A percentile compares a stretch with the other conserved stretches of the same genome.
phyloP scores from a whole-genome alignment of 2,329 filamentous ascomycete species.

The Cordyceps sp. region DNA sequence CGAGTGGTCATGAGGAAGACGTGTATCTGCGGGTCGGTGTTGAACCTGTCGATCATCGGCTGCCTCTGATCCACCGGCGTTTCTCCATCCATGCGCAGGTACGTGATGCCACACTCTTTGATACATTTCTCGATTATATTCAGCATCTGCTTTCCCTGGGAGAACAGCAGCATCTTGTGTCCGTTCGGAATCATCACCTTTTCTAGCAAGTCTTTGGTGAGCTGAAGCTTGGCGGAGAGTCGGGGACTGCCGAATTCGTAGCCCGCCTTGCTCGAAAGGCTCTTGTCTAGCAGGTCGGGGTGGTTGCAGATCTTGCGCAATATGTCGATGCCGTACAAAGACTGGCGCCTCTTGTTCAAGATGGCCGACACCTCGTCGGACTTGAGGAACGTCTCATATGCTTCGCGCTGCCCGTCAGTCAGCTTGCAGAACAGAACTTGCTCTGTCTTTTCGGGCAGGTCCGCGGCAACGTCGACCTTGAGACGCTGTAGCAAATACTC shows the following conservation, averaged over 20 bases:
- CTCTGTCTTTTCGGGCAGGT: conserved; percentile 89
- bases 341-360: conserved; percentile 55
- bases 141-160: conserved; percentile 87
- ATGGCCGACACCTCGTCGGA: conserved; percentile 82
- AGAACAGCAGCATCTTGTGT: conserved; percentile 86
- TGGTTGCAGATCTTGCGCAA: conserved; percentile 96
- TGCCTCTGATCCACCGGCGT: conserved; percentile 85
- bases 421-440: conserved; percentile 93
- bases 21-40: conserved; percentile 60
- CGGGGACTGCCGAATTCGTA: conserved; percentile 64
- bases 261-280: conserved; percentile 33
- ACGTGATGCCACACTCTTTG: conserved; percentile 51
- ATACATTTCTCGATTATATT: conserved; percentile 83
- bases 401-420: conserved; percentile 56
- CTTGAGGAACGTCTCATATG: conserved; percentile 65
- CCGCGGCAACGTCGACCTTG: conserved; percentile 85
- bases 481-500: conserved; percentile 84
- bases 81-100: conserved; percentile 82
- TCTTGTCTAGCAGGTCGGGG: conserved; percentile 65
- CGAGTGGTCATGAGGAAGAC: conserved; percentile 92
- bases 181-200: conserved; percentile 73
- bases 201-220: conserved; percentile 72
- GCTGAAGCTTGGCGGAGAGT: conserved; percentile 90
- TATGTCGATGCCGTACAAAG: conserved; percentile 79
- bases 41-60: conserved; percentile 81